Conservation (phyloP, 176 grass and related monocot species). For the Avena eriantha region DNA sequence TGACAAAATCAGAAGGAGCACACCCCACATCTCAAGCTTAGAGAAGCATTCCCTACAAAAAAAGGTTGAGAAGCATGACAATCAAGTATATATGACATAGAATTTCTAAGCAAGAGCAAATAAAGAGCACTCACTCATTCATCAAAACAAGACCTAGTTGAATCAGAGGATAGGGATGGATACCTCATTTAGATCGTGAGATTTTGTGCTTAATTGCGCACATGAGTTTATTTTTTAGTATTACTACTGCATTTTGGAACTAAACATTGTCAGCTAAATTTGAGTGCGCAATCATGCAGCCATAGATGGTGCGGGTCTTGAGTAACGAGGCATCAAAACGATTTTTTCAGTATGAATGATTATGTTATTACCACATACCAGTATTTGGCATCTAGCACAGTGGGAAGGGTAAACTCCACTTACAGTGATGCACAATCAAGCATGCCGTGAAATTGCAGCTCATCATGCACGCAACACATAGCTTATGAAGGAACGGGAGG, state of each 20-base stretch:
- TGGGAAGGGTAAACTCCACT: constrained; percentile 48
- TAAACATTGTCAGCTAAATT: constrained; percentile 36
- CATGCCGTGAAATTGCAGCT: constrained; percentile 46
- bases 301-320: constrained; percentile 52
- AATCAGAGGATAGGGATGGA: no score
- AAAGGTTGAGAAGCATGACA: not conserved
- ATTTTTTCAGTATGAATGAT: no score
- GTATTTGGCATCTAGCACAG: constrained; percentile 38
- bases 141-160: not conserved
- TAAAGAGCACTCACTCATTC: not conserved
- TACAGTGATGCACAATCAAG: constrained; percentile 48
- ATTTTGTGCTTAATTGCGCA: constrained; percentile 35
- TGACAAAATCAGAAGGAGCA: no score
- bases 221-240: constrained; percentile 27
- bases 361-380: not conserved
- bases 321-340: not conserved
- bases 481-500: no score
- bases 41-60: not conserved
- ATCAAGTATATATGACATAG: no score
- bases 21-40: no score
- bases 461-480: no score
- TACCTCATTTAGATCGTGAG: constrained; percentile 45
- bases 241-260: constrained; percentile 16
- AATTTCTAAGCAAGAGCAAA: no score
- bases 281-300: constrained; percentile 45